Conservation (phyloP, 805 yeast genomes). For the Schwanniomyces vanrijiae region DNA sequence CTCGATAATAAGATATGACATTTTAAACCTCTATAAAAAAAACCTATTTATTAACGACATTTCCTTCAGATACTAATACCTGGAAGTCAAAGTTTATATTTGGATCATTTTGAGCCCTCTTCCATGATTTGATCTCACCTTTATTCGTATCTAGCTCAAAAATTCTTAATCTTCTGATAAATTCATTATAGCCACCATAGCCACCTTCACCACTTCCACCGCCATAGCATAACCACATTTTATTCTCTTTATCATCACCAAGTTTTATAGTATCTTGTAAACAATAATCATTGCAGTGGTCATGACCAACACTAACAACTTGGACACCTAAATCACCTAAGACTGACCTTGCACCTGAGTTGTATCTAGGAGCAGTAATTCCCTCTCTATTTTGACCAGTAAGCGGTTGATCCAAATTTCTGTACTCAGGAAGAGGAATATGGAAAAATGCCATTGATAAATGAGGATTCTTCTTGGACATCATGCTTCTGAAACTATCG, state of each 20-base stretch:
- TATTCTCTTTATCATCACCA: constrained; percentile 24
- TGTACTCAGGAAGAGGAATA: constrained; percentile 87
- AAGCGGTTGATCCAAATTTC: constrained; percentile 44
- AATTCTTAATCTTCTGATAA: constrained; percentile 72
- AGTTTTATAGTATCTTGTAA: constrained; percentile 44
- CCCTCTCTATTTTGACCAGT: constrained; percentile 72
- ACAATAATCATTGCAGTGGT: constrained; percentile 93
- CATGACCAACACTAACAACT: constrained; percentile 86
- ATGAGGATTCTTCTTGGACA: constrained; percentile 42
- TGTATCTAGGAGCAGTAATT: constrained; percentile 72
- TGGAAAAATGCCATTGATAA: constrained; percentile 91
- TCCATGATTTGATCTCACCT: constrained; percentile 64
- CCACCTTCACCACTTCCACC: constrained; percentile 96
- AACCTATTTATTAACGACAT: constrained; percentile 22
- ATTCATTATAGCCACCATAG: constrained; percentile 90
- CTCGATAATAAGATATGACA: not conserved
- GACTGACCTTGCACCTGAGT: constrained; percentile 63
- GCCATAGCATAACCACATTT: constrained; percentile 87
- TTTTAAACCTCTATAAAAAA: not conserved
- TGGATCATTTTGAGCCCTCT: constrained; percentile 62
- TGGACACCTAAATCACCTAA: constrained; percentile 68
- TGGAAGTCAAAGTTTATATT: constrained; percentile 50
- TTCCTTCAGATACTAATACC: constrained; percentile 47
- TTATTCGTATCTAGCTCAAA: constrained; percentile 60
- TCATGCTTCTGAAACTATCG: constrained; percentile 23